Evolutionary conservation across 768 basidiomycete genomes (phyloP).

Genomic region (Russula sp.): DNA sequence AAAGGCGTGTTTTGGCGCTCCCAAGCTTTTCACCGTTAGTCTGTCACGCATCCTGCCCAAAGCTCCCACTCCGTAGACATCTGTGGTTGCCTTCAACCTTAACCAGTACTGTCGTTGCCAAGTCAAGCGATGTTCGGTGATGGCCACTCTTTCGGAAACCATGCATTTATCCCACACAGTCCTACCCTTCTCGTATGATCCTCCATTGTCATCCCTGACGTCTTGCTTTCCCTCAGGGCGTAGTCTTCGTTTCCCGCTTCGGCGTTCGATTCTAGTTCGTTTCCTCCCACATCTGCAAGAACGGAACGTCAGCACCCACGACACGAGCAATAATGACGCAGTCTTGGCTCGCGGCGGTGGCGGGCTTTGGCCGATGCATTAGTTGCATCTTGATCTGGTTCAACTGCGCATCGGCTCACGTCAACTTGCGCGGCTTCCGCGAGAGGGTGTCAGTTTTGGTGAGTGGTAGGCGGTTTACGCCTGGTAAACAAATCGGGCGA

Average conservation of each 20-base stretch:
- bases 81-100: not conserved
- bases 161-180: not conserved
- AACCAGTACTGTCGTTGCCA: not conserved
- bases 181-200: not conserved
- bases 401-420: not conserved
- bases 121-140: not conserved
- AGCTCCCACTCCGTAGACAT: not conserved
- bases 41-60: not conserved
- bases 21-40: not conserved
- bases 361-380: not conserved
- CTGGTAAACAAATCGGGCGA: not conserved
- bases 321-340: not conserved
- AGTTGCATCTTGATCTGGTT: constrained; percentile 1
- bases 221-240: not conserved
- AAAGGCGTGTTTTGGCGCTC: not conserved
- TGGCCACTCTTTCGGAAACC: too few species aligned
- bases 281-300: not conserved
- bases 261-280: constrained; percentile 4
- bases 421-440: constrained; percentile 12
- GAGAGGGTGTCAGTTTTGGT: constrained; percentile 9
- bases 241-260: not conserved
- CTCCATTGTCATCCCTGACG: not conserved
- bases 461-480: not conserved
- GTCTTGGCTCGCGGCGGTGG: not conserved
- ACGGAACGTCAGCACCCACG: constrained; percentile 2